These are phyloP conservation scores for Vigna angularis DNA, from an alignment of 306 rosid species.

Conservation along the genomic window DNA sequence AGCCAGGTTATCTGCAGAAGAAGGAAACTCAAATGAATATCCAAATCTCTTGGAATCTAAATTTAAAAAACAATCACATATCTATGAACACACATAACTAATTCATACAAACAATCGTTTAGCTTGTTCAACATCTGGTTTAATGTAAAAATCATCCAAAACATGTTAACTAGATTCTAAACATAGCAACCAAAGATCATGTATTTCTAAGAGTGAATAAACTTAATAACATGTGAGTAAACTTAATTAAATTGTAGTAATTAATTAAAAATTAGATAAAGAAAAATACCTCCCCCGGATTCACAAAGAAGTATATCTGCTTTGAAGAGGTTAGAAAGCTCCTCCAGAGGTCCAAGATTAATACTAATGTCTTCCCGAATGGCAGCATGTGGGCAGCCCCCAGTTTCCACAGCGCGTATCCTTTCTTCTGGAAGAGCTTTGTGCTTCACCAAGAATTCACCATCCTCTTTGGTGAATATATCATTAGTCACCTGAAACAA, in stretches of 20 bases:
- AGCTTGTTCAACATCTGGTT: neutral
- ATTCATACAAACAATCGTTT: too few species aligned
- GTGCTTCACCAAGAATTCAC: conserved; percentile 91
- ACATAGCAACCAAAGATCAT: neutral
- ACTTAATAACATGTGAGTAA: neutral
- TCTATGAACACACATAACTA: neutral
- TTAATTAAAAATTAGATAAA: neutral
- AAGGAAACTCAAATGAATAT: conserved; percentile 35
- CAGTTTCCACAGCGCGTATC: conserved; percentile 96
- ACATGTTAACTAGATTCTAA: conserved; percentile 3
- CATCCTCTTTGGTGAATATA: conserved; percentile 96
- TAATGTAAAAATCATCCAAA: neutral
- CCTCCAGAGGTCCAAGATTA: conserved; percentile 95
- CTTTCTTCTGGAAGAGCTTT: conserved; percentile 96
- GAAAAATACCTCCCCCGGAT: conserved; percentile 93
- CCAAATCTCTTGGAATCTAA: neutral
- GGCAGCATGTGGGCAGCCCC: conserved; percentile 98
- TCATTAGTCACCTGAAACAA: conserved; percentile 86
- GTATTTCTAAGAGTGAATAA: neutral
- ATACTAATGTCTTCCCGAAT: conserved; percentile 96
- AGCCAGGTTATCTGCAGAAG: conserved; percentile 89
- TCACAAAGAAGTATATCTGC: conserved; percentile 95
- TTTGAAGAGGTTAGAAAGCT: conserved; percentile 81
- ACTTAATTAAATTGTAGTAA: neutral
- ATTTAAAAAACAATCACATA: neutral